phyloP scores from a whole-genome alignment of 352 stramenopile genomes.

The Phytophthora tubulina region DNA sequence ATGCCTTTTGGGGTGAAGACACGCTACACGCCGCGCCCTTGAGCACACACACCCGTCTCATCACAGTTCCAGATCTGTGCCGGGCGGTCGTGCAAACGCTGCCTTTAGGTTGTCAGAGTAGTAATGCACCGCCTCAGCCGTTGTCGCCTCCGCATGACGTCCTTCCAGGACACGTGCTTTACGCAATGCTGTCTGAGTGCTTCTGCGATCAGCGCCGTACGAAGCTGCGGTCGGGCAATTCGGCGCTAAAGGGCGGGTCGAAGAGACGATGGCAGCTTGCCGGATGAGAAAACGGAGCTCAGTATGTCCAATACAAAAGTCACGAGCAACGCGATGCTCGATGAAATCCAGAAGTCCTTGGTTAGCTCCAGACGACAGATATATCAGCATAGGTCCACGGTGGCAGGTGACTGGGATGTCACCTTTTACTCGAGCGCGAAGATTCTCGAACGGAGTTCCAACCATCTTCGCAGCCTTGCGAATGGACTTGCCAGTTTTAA shows the following conservation, averaged over 20 bases:
- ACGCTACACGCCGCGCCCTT: slow-evolving; percentile 1
- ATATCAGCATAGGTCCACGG: background rate
- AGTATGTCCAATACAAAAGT: background rate
- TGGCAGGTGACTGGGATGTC: no score
- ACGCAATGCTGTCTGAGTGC: background rate
- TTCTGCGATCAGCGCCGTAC: background rate
- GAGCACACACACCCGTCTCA: slow-evolving; percentile 3
- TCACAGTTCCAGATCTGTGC: slow-evolving; percentile 10
- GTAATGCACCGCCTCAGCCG: background rate
- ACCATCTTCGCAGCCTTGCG: no score
- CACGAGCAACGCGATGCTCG: background rate
- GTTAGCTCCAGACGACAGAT: slow-evolving; percentile 1
- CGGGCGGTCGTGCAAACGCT: background rate
- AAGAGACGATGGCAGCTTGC: slow-evolving; percentile 9
- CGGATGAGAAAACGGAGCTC: slow-evolving; percentile 14
- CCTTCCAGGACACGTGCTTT: slow-evolving; percentile 3
- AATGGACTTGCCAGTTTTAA: no score
- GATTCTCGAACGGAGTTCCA: no score
- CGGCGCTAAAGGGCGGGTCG: background rate
- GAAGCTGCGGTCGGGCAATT: background rate
- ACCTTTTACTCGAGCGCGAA: no score
- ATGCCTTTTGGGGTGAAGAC: background rate
- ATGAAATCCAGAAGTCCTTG: slow-evolving; percentile 7
- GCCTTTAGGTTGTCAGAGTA: slow-evolving; percentile 3
- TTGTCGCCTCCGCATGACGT: slow-evolving; percentile 1